phyloP scores from a whole-genome alignment of 2,329 filamentous ascomycete species.

The Pseudogymnoascus sp. region DNA sequence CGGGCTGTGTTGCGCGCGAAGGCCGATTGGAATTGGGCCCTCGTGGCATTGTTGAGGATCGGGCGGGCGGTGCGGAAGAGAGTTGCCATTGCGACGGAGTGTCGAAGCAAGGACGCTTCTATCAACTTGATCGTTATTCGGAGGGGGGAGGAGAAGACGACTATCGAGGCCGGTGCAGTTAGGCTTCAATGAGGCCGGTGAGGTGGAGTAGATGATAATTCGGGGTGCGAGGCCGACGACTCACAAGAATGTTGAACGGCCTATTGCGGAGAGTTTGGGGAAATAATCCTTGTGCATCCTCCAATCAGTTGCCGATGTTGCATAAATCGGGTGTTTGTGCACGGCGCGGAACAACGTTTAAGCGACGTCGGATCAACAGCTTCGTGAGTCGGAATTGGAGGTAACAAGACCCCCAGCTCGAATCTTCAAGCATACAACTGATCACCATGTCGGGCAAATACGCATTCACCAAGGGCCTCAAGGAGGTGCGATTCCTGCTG shows the following conservation, averaged over 20 bases:
- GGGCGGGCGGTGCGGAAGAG: slow-evolving; percentile 50
- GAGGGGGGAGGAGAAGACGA: background rate
- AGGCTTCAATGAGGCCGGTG: background rate
- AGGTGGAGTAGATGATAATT: slow-evolving; percentile 8
- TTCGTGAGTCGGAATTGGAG: slow-evolving; percentile 7
- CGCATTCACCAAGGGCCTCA: slow-evolving; percentile 79
- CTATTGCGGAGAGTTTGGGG: slow-evolving; percentile 9
- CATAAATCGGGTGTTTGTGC: slow-evolving; percentile 11
- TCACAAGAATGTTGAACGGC: slow-evolving; percentile 9
- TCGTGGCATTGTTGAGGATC: slow-evolving; percentile 47
- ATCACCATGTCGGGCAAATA: slow-evolving; percentile 79
- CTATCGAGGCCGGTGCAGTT: background rate
- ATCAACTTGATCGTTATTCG: slow-evolving; percentile 2
- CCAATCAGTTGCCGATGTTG: background rate
- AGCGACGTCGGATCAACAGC: slow-evolving; percentile 1
- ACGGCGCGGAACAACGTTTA: background rate
- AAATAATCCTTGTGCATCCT: slow-evolving; percentile 8
- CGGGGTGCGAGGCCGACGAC: slow-evolving; percentile 9
- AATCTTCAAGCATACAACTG: slow-evolving; percentile 12
- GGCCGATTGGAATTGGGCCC: slow-evolving; percentile 50
- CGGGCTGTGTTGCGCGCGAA: slow-evolving; percentile 18
- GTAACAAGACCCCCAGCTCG: slow-evolving; percentile 5
- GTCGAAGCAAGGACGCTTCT: slow-evolving; percentile 4
- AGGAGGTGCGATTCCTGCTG: slow-evolving; percentile 95
- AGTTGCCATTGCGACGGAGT: slow-evolving; percentile 24